Conservation (phyloP, 352 stramenopile species). For the Thraustotheca clavata region DNA sequence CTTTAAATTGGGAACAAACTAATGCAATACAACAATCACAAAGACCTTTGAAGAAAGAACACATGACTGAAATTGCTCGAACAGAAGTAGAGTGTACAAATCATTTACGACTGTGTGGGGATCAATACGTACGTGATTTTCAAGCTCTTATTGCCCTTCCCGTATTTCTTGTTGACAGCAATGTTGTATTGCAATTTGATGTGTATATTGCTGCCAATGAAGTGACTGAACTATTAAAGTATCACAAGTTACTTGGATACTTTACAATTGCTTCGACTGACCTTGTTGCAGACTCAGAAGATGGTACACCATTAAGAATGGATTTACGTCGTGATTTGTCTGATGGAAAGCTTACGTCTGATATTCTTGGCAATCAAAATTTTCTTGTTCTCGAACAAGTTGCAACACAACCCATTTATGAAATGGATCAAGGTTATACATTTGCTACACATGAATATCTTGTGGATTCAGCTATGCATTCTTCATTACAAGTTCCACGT, state of each 20-base stretch:
- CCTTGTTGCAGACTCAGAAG: constrained; percentile 15
- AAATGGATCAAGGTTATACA: constrained; percentile 61
- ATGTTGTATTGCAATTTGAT: constrained; percentile 71
- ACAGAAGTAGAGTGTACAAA: constrained; percentile 70
- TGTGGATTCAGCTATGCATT: constrained; percentile 48
- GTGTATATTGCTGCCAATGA: constrained; percentile 57
- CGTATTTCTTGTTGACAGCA: constrained; percentile 28
- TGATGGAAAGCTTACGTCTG: neutral
- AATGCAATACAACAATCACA: constrained; percentile 32
- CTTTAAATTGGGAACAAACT: constrained; percentile 37
- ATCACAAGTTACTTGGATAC: constrained; percentile 57
- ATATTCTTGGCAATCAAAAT: constrained; percentile 19
- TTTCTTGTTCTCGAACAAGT: constrained; percentile 77
- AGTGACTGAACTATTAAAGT: constrained; percentile 39
- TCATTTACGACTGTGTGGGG: constrained; percentile 54
- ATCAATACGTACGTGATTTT: constrained; percentile 75
- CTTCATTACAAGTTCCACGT: too few species aligned
- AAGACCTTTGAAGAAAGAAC: neutral
- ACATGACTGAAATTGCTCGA: constrained; percentile 32
- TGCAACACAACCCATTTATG: constrained; percentile 46
- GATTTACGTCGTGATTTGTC: constrained; percentile 4
- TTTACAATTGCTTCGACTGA: constrained; percentile 16
- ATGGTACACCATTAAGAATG: constrained; percentile 12
- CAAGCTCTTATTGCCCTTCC: constrained; percentile 61
- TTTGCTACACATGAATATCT: constrained; percentile 79